phyloP scores from a whole-genome alignment of 345 rosid genomes.

The Eucalyptus marginata region DNA sequence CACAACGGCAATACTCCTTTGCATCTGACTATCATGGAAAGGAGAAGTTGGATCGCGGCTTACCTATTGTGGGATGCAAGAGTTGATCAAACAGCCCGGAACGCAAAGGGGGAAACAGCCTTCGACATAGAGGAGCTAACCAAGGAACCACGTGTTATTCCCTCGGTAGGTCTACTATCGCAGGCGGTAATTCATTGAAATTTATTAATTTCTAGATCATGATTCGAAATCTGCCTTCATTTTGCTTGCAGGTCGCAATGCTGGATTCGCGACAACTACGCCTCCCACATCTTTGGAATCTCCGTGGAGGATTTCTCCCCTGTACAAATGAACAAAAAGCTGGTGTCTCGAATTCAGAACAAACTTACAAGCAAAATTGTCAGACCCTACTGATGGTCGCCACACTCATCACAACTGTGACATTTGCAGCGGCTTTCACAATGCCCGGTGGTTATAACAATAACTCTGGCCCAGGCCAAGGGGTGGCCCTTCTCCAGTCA shows the following conservation, averaged over 20 bases:
- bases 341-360: neutral
- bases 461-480: neutral
- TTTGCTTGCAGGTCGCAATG: neutral
- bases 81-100: neutral
- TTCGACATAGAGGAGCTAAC: neutral
- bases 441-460: neutral
- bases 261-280: neutral
- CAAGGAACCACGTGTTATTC: neutral
- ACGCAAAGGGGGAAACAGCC: neutral
- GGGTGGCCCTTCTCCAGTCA: neutral
- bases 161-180: neutral
- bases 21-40: neutral
- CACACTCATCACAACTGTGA: neutral
- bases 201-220: neutral
- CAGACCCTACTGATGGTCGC: neutral
- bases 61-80: neutral
- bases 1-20: neutral
- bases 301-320: neutral
- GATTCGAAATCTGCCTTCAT: neutral
- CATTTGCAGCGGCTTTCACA: neutral
- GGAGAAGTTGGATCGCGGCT: neutral
- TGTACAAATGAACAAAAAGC: neutral
- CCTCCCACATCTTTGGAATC: neutral
- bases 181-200: neutral
- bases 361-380: neutral